These are phyloP conservation scores for Naganishia sp. DNA, from an alignment of 1,284 basidiomycete species.

Conservation along the genomic window DNA sequence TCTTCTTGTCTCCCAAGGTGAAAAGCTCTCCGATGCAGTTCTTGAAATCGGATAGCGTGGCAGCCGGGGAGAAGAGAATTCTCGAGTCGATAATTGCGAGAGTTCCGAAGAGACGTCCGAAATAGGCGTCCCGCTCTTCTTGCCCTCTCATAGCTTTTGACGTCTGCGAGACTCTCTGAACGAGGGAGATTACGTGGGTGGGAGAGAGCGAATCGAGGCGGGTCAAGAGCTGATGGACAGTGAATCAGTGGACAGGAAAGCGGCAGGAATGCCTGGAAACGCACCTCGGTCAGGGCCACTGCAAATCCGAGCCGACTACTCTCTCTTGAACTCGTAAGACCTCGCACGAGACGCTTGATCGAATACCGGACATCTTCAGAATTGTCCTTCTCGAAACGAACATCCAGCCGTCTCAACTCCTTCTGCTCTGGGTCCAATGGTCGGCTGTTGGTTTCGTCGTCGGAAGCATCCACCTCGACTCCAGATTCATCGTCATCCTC, in stretches of 20 bases:
- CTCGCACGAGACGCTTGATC: slow-evolving; percentile 77
- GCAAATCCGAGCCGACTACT: slow-evolving; percentile 92
- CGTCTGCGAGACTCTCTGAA: slow-evolving; percentile 68
- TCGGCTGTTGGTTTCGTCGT: slow-evolving; percentile 54
- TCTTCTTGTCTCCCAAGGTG: slow-evolving; percentile 75
- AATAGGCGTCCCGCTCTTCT: slow-evolving; percentile 88
- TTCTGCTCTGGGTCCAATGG: slow-evolving; percentile 47
- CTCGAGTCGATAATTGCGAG: slow-evolving; percentile 79
- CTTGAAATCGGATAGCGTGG: slow-evolving; percentile 65
- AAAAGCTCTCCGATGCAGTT: slow-evolving; percentile 68
- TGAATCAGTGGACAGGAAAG: slow-evolving; percentile 5
- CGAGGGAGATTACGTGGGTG: slow-evolving; percentile 69
- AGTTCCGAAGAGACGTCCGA: slow-evolving; percentile 89
- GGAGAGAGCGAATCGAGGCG: slow-evolving; percentile 77
- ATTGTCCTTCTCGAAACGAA: slow-evolving; percentile 61
- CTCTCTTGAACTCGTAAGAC: slow-evolving; percentile 86
- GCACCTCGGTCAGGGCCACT: slow-evolving; percentile 89
- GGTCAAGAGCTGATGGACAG: slow-evolving; percentile 68
- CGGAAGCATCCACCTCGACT: slow-evolving; percentile 51
- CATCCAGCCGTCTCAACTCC: slow-evolving; percentile 50
- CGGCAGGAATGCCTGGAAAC: slow-evolving; percentile 42
- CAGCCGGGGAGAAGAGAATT: slow-evolving; percentile 66
- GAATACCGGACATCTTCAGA: slow-evolving; percentile 88
- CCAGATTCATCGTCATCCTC: slow-evolving; percentile 59
- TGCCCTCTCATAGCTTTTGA: slow-evolving; percentile 77